A percentile compares a stretch with the other conserved stretches of the same genome.
phyloP scores from a whole-genome alignment of 441 rosid genomes.

The Euphorbia celastroides region DNA sequence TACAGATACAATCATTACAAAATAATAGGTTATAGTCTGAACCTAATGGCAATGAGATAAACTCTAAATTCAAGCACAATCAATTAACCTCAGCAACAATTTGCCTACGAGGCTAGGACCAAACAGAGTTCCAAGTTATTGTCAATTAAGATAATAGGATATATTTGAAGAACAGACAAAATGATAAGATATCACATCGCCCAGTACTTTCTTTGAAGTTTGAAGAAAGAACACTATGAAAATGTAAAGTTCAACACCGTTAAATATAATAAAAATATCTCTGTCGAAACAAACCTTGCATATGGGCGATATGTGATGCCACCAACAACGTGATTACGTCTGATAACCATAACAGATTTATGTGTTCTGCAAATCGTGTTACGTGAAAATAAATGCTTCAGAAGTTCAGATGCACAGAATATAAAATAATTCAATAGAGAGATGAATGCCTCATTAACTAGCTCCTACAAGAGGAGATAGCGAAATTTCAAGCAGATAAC shows the following conservation, averaged over 20 bases:
- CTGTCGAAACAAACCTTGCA: constrained; percentile 47
- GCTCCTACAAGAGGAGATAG: background rate
- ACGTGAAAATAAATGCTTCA: constrained; percentile 11
- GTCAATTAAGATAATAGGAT: background rate
- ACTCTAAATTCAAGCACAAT: background rate
- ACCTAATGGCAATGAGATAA: background rate
- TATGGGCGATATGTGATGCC: constrained; percentile 99
- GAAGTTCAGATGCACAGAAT: background rate
- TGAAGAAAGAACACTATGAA: constrained; percentile 6
- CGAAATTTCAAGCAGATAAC: constrained; percentile 1
- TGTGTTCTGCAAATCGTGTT: constrained; percentile 59
- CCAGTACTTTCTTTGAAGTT: constrained; percentile 8
- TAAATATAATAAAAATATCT: background rate
- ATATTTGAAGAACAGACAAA: constrained; percentile 7
- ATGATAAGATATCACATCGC: constrained; percentile 1
- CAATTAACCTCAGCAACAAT: constrained; percentile 2
- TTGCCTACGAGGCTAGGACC: background rate
- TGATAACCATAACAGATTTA: constrained; percentile 94
- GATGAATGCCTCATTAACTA: background rate
- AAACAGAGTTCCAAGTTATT: background rate
- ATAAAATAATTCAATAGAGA: background rate
- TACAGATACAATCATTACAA: background rate
- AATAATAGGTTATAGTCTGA: background rate
- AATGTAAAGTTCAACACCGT: background rate
- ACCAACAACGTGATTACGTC: constrained; percentile 87